These are phyloP conservation scores for Populus simonii DNA, from an alignment of 345 rosid species.

Conservation along the genomic window DNA sequence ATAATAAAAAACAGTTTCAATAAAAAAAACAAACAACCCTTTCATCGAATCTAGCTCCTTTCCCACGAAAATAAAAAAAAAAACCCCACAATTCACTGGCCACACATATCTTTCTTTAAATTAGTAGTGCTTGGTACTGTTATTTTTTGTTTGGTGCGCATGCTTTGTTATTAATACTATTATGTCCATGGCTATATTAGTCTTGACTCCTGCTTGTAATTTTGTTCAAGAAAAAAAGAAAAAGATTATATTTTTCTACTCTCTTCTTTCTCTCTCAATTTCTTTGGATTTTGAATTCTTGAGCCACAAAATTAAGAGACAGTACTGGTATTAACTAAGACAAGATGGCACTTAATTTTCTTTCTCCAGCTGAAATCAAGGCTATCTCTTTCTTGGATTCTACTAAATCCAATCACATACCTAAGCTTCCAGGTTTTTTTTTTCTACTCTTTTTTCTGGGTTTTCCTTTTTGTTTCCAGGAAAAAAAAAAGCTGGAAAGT, in stretches of 20 bases:
- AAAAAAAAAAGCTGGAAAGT: background rate
- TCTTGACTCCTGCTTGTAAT: background rate
- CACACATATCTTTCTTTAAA: background rate
- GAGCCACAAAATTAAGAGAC: background rate
- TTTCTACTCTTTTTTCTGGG: background rate
- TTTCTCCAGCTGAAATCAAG: constrained; percentile 57
- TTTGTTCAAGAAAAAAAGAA: background rate
- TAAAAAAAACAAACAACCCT: too few species aligned
- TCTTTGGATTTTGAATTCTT: background rate
- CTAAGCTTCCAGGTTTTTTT: constrained; percentile 56
- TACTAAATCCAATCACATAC: constrained; percentile 42
- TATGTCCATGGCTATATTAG: background rate
- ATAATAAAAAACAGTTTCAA: too few species aligned
- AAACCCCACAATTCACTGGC: background rate
- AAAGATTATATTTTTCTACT: background rate
- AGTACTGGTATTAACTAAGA: background rate
- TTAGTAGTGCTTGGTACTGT: background rate
- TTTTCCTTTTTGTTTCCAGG: constrained; percentile 15
- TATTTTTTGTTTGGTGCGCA: background rate
- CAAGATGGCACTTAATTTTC: constrained; percentile 67
- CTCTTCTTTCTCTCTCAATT: background rate
- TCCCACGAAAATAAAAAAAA: background rate
- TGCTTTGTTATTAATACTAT: background rate
- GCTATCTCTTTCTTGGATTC: constrained; percentile 63
- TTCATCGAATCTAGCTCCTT: too few species aligned